These are phyloP conservation scores for Marasmius tenuissimus DNA, from an alignment of 1,284 basidiomycete species.

Conservation along the genomic window DNA sequence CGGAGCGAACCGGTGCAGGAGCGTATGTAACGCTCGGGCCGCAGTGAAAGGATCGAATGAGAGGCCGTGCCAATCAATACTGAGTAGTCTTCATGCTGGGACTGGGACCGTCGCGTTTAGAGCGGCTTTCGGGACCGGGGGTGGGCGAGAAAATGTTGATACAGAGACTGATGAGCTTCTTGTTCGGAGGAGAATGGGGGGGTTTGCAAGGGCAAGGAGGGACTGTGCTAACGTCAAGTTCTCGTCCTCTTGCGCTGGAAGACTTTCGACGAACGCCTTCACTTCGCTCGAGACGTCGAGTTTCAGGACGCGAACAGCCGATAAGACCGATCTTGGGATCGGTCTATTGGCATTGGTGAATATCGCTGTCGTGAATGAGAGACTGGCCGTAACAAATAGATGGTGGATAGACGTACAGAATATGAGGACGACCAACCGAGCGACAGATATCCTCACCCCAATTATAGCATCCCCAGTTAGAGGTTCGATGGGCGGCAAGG, in stretches of 20 bases:
- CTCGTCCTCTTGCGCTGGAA: neutral
- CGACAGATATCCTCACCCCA: conserved; percentile 86
- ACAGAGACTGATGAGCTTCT: neutral
- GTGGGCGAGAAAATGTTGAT: conserved; percentile 14
- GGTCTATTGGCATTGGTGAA: conserved; percentile 8
- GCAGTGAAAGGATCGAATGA: too few relatives aligned
- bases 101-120: neutral
- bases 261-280: conserved; percentile 34
- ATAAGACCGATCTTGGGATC: conserved; percentile 27
- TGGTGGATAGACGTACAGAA: conserved; percentile 41
- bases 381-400: conserved; percentile 3
- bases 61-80: neutral
- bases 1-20: too few relatives aligned
- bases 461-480: conserved; percentile 75
- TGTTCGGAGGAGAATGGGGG: neutral
- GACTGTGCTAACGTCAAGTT: neutral
- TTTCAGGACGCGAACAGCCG: conserved; percentile 41
- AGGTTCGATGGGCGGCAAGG: conserved; percentile 57
- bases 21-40: too few relatives aligned
- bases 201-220: neutral
- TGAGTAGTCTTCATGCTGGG: neutral
- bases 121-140: conserved; percentile 16
- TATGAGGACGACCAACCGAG: conserved; percentile 62
- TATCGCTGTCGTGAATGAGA: conserved; percentile 10
- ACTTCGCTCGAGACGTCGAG: conserved; percentile 53